Percentiles rank a stretch among this genome's conserved stretches.
These are phyloP conservation scores for Starmerella ratchasimensis DNA, from an alignment of 805 yeast genomes.

Conservation along the genomic window DNA sequence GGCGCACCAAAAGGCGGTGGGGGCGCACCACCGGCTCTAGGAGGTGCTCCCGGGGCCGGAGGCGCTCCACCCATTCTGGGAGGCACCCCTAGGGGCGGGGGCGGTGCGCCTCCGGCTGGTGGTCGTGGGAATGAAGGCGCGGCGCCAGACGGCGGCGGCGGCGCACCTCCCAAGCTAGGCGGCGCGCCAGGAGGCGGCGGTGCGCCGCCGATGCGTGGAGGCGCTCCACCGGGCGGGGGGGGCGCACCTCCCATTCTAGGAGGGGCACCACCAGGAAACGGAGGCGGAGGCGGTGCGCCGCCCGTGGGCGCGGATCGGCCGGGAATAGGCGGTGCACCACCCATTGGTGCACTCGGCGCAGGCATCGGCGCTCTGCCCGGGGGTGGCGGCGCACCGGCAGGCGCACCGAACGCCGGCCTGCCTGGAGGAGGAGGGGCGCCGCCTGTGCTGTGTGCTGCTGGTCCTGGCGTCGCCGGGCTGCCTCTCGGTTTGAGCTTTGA, in stretches of 20 bases:
- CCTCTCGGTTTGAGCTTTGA: conserved; percentile 14
- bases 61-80: background rate
- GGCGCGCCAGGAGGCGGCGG: conserved; percentile 8
- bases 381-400: conserved; percentile 1
- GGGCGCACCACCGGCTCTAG: conserved; percentile 14
- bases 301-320: conserved; percentile 1
- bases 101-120: background rate
- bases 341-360: background rate
- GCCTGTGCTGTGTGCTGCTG: conserved; percentile 6
- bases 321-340: background rate
- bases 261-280: background rate
- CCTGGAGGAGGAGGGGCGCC: conserved; percentile 9
- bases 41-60: background rate
- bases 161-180: no score
- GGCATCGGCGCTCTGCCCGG: conserved; percentile 1
- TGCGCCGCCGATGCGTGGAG: conserved; percentile 14
- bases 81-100: conserved; percentile 1
- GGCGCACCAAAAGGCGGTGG: conserved; percentile 3
- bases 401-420: conserved; percentile 6
- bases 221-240: background rate
- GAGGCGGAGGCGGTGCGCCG: conserved; percentile 2
- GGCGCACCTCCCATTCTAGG: background rate
- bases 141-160: no score
- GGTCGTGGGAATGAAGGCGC: no score
- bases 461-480: conserved; percentile 1